Evolutionary conservation across 176 grass and related monocot species (phyloP), one percentile per base, ranked within the genome.

Genomic region (Phyllostachys edulis): DNA sequence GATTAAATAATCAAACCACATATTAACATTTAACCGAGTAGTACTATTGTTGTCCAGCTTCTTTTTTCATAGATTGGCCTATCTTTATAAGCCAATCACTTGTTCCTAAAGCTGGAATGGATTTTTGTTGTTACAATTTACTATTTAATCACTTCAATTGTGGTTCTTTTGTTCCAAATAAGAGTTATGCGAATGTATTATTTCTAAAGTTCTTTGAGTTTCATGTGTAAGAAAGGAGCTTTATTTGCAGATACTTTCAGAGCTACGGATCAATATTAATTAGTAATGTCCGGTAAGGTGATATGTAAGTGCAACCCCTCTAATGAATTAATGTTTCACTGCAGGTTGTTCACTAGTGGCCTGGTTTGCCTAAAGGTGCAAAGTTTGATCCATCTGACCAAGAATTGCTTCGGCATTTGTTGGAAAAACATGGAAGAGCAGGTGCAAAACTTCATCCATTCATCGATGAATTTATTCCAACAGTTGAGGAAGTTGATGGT

Each of bases 301-400:
- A 15, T n/a, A 11, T 89, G 29, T 74, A 67, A 67, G 38, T 86
- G 73, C 17, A 54, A 59, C 44, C 17, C 29, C 54, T 70, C 39
- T 90, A 34, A 87, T 90, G 45, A 54, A 83, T 78, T 51, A 44
- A 47, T 7, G 23, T 82, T 64, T 73, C 7, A 40, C 61, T 69
- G 10, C 88, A 98, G 96, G 93, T 98, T 82, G 89, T 94, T 81
- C 87, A 98, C 68, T 80, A 95, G 5, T 98, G 93, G 96, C 96
- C 93, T 40, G 96, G 96, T 84, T 94, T 98, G 85, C 96, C 96
- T 29, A 90, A 90, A 83, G 93, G 96, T 74, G 96, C 96, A 29
- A 98, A 98, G 71, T 98, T 98, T 81, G 93, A 96, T 84, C 93
- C 96, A 37, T 86, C 93, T 61, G 96, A 98, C 78, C 91, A 94